Evolutionary conservation across 2,329 filamentous ascomycete species (phyloP).

Genomic region (Arthrobotrys pseudoclavata): DNA sequence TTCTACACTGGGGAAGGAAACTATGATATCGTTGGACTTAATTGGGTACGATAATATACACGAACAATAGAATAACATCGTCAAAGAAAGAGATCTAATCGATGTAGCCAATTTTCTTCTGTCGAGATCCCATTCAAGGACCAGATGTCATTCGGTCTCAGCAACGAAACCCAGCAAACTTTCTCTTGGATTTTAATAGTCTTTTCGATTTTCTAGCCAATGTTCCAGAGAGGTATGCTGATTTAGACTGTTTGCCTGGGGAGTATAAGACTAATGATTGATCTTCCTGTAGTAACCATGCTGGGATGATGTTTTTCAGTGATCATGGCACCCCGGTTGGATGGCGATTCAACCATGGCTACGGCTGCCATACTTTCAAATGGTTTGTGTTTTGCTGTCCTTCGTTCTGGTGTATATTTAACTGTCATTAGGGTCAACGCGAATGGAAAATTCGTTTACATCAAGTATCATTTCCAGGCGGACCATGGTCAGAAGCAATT

Average conservation of each 20-base stretch:
- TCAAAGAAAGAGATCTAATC: not conserved
- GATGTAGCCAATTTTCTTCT: slow-evolving; percentile 69
- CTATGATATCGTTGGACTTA: slow-evolving; percentile 69
- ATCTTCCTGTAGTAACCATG: slow-evolving; percentile 66
- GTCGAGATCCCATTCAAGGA: slow-evolving; percentile 69
- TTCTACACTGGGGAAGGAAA: slow-evolving; percentile 70
- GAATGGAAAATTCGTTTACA: slow-evolving; percentile 70
- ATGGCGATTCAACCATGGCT: slow-evolving; percentile 68
- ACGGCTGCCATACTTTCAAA: slow-evolving; percentile 69
- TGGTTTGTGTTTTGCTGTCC: slow-evolving; percentile 63
- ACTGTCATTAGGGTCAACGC: slow-evolving; percentile 66
- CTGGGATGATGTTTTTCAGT: slow-evolving; percentile 70
- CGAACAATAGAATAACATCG: not conserved
- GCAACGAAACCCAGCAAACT: slow-evolving; percentile 69
- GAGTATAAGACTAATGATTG: too few relatives aligned
- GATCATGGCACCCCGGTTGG: slow-evolving; percentile 70
- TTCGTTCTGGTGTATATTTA: slow-evolving; percentile 48
- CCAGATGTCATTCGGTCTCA: slow-evolving; percentile 70
- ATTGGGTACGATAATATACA: slow-evolving; percentile 65
- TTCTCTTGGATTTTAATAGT: slow-evolving; percentile 69
- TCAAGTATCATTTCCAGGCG: slow-evolving; percentile 70
- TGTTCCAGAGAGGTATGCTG: slow-evolving; percentile 67
- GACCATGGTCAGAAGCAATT: slow-evolving; percentile 70
- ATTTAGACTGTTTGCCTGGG: too few relatives aligned
- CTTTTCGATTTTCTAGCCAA: slow-evolving; percentile 70